phyloP scores from a whole-genome alignment of 2,329 filamentous ascomycete species.

The Arthrobotrys pseudoclavata region DNA sequence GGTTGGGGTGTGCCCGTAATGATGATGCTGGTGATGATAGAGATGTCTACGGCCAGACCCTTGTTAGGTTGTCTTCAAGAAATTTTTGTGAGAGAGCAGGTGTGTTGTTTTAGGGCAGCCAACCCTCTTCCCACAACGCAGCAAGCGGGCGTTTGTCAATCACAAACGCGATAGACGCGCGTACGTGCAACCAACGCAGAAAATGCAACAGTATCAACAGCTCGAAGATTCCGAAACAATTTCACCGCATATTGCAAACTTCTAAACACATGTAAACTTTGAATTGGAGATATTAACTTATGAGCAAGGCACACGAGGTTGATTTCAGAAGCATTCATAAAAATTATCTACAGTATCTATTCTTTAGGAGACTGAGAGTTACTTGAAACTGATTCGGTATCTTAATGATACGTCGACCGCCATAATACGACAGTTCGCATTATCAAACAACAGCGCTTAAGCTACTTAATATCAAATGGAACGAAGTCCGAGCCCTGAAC shows the following conservation, averaged over 20 bases:
- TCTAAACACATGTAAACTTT: too few species aligned
- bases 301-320: too few species aligned
- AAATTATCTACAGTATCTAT: too few species aligned
- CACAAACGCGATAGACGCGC: conserved; percentile 5
- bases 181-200: conserved; percentile 27
- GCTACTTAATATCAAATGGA: background rate
- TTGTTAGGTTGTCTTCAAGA: conserved; percentile 47
- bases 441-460: background rate
- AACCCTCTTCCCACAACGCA: conserved; percentile 48
- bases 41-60: conserved; percentile 49
- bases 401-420: too few species aligned
- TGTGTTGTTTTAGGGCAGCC: conserved; percentile 60
- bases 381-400: too few species aligned
- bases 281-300: too few species aligned
- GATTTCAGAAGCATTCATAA: too few species aligned
- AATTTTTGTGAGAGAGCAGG: conserved; percentile 58
- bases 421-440: too few species aligned
- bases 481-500: too few species aligned
- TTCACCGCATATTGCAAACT: background rate
- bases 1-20: conserved; percentile 45
- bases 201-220: conserved; percentile 33
- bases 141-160: conserved; percentile 17
- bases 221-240: background rate
- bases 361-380: too few species aligned
- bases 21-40: conserved; percentile 59